A percentile compares a stretch with the other conserved stretches of the same genome.
Conservation (phyloP, 352 stramenopile species). For the Saprolegnia parasitica region DNA sequence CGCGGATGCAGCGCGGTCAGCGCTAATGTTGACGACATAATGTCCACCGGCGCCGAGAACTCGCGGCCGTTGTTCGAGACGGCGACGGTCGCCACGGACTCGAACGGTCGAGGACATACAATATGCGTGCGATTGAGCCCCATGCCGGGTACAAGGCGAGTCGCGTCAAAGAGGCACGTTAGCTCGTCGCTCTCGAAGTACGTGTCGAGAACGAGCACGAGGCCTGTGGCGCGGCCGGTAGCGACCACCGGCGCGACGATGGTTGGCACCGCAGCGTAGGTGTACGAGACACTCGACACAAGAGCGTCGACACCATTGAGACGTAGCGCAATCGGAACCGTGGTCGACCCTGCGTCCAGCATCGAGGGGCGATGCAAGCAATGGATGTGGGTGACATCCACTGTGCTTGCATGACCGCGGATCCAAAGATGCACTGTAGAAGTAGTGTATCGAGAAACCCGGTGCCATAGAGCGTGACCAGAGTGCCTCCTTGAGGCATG, state of each 20-base stretch:
- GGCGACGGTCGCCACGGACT: background rate
- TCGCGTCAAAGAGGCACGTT: background rate
- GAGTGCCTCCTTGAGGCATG: slow-evolving; percentile 28
- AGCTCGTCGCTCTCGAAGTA: background rate
- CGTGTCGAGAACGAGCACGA: too few species aligned
- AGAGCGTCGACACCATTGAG: slow-evolving; percentile 10
- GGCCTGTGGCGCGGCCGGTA: too few species aligned
- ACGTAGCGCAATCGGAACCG: background rate
- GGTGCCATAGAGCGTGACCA: slow-evolving; percentile 24
- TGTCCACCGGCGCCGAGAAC: background rate
- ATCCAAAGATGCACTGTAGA: slow-evolving; percentile 28
- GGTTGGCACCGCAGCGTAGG: too few species aligned
- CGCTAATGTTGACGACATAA: background rate
- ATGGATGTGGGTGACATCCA: slow-evolving; percentile 27
- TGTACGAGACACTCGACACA: too few species aligned
- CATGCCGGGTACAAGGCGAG: background rate
- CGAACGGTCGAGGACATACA: background rate
- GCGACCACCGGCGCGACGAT: too few species aligned
- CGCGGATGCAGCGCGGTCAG: background rate
- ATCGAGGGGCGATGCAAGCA: slow-evolving; percentile 6
- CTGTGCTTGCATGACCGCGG: slow-evolving; percentile 20
- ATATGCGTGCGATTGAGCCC: background rate
- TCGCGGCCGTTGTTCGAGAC: slow-evolving; percentile 1
- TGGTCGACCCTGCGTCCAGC: background rate
- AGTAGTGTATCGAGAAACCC: background rate